Evolutionary conservation across 257 asterid species (phyloP).

Genomic region (Paulownia fortunei): DNA sequence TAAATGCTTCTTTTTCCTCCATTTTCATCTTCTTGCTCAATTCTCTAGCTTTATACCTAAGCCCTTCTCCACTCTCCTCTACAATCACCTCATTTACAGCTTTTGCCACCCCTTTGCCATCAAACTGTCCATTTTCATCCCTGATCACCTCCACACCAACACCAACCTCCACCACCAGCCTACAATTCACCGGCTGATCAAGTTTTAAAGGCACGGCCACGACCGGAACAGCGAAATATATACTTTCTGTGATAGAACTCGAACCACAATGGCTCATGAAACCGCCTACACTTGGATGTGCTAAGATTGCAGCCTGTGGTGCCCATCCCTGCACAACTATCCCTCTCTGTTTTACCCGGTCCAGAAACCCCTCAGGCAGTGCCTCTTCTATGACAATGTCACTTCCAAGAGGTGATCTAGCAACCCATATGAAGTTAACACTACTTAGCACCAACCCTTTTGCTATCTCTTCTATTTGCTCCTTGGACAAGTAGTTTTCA

Average conservation of each 20-base stretch:
- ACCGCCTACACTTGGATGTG: slow-evolving; percentile 34
- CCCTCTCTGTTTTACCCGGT: slow-evolving; percentile 35
- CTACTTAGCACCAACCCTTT: slow-evolving; percentile 42
- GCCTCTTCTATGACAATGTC: slow-evolving; percentile 8
- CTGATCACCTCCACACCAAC: slow-evolving; percentile 38
- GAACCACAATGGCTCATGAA: slow-evolving; percentile 46
- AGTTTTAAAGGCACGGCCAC: slow-evolving; percentile 39
- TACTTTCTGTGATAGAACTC: slow-evolving; percentile 32
- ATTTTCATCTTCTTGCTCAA: slow-evolving; percentile 36
- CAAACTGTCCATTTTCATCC: slow-evolving; percentile 16
- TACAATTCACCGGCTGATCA: slow-evolving; percentile 44
- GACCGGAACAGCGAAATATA: slow-evolving; percentile 31
- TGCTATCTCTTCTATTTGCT: slow-evolving; percentile 44
- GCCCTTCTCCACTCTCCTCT: slow-evolving; percentile 22
- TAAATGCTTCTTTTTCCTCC: slow-evolving; percentile 26
- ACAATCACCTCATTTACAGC: slow-evolving; percentile 29
- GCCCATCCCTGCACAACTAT: slow-evolving; percentile 39
- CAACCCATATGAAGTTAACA: slow-evolving; percentile 42
- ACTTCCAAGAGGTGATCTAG: slow-evolving; percentile 32
- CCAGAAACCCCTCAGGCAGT: slow-evolving; percentile 36
- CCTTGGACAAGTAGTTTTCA: slow-evolving; percentile 44
- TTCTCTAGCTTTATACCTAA: slow-evolving; percentile 27
- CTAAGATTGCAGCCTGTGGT: slow-evolving; percentile 43
- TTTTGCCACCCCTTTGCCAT: slow-evolving; percentile 28
- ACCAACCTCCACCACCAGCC: slow-evolving; percentile 36